A percentile compares a stretch with the other conserved stretches of the same genome.
Conservation (phyloP, 2,329 filamentous ascomycete species). For the Triangularia verruculosa region DNA sequence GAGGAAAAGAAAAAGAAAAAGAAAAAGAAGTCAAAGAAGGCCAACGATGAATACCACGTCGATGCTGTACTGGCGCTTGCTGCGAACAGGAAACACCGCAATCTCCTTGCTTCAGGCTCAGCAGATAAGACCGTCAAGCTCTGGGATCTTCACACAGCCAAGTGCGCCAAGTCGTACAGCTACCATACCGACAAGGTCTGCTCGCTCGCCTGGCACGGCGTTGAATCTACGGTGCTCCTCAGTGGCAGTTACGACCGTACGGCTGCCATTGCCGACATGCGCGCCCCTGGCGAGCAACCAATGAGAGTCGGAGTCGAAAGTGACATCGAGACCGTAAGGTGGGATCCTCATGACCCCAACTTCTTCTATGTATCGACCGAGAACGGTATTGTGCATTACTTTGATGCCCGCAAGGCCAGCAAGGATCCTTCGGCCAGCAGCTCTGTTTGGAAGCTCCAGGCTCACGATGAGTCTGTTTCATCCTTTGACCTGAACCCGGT, state of each 20-base stretch:
- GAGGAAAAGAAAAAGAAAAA: constrained; percentile 77
- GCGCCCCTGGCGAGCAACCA: constrained; percentile 77
- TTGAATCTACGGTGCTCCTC: constrained; percentile 81
- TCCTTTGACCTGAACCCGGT: constrained; percentile 88
- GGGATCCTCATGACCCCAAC: constrained; percentile 91
- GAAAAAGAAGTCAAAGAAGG: constrained; percentile 84
- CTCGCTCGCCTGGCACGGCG: constrained; percentile 88
- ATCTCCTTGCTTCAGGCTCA: constrained; percentile 89
- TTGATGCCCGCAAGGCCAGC: constrained; percentile 77
- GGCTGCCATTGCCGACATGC: constrained; percentile 92
- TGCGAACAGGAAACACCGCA: constrained; percentile 89
- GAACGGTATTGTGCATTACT: constrained; percentile 85
- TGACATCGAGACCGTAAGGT: constrained; percentile 88
- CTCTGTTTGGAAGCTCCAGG: constrained; percentile 90
- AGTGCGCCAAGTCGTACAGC: constrained; percentile 91
- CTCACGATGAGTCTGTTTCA: constrained; percentile 88
- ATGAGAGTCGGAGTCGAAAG: constrained; percentile 92
- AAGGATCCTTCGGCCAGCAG: constrained; percentile 71
- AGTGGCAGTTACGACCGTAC: constrained; percentile 95
- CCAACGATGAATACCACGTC: constrained; percentile 89
- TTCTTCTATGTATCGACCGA: constrained; percentile 96
- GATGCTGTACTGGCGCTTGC: constrained; percentile 89
- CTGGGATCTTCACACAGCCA: constrained; percentile 91
- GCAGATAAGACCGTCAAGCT: constrained; percentile 97
- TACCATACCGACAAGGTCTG: constrained; percentile 98